These are phyloP conservation scores for Aureobasidium subglaciale DNA, from an alignment of 2,329 filamentous ascomycete genomes.

Conservation along the genomic window DNA sequence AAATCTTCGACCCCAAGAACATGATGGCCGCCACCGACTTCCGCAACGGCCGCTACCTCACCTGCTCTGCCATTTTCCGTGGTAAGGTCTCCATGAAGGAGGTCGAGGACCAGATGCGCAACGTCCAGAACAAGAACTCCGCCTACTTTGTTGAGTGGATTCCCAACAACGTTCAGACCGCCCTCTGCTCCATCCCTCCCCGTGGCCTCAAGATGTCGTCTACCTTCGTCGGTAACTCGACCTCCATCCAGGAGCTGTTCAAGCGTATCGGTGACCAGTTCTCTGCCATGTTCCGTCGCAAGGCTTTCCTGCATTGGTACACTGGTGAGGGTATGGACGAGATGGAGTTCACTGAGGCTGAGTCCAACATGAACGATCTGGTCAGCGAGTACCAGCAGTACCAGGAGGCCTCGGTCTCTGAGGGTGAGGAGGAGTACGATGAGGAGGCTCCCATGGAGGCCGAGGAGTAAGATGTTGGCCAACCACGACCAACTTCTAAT, in stretches of 20 bases:
- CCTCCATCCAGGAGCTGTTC: slow-evolving; percentile 99
- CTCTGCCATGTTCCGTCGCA: slow-evolving; percentile 99
- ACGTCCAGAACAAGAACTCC: slow-evolving; percentile 99
- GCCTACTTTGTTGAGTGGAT: slow-evolving; percentile 99
- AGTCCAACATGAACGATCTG: slow-evolving; percentile 99
- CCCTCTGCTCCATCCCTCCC: slow-evolving; percentile 96
- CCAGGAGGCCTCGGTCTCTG: slow-evolving; percentile 96
- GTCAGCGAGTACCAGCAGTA: slow-evolving; percentile 99
- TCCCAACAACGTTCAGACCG: slow-evolving; percentile 99
- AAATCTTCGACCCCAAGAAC: slow-evolving; percentile 99
- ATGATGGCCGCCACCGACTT: slow-evolving; percentile 99
- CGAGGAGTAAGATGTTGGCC: slow-evolving; percentile 53
- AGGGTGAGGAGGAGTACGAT: slow-evolving; percentile 93
- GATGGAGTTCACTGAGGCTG: slow-evolving; percentile 99
- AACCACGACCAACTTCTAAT: background rate
- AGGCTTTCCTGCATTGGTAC: slow-evolving; percentile 99
- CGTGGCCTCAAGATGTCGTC: slow-evolving; percentile 98
- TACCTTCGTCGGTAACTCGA: slow-evolving; percentile 98
- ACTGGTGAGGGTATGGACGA: slow-evolving; percentile 99
- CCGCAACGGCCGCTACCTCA: slow-evolving; percentile 99
- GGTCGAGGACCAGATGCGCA: slow-evolving; percentile 99
- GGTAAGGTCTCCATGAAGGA: slow-evolving; percentile 99
- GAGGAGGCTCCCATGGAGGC: slow-evolving; percentile 70
- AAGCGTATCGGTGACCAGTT: slow-evolving; percentile 99
- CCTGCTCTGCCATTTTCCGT: slow-evolving; percentile 99